phyloP scores from a whole-genome alignment of 805 yeast species.

The Sugiyamaella mastotermitis region DNA sequence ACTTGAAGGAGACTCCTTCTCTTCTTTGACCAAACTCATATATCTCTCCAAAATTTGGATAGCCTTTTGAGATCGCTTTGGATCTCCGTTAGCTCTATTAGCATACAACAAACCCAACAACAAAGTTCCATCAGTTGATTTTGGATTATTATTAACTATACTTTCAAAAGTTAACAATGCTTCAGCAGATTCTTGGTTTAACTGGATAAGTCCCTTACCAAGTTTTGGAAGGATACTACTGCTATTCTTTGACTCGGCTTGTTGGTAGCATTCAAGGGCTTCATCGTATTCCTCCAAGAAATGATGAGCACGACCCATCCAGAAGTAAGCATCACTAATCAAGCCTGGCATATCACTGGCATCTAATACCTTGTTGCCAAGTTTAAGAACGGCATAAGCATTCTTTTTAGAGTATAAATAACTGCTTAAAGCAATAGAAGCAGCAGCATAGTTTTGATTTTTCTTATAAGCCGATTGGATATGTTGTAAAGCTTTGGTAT shows the following conservation, averaged over 20 bases:
- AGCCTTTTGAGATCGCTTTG: constrained; percentile 40
- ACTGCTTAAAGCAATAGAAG: constrained; percentile 61
- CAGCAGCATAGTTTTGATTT: constrained; percentile 48
- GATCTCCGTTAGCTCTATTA: constrained; percentile 33
- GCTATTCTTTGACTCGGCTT: constrained; percentile 40
- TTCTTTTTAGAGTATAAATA: constrained; percentile 68
- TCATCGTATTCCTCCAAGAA: constrained; percentile 52
- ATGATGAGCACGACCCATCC: constrained; percentile 81
- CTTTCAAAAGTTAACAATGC: constrained; percentile 82
- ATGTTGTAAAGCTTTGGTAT: constrained; percentile 50
- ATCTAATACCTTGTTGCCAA: constrained; percentile 47
- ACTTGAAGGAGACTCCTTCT: constrained; percentile 47
- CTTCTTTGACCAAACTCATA: constrained; percentile 51
- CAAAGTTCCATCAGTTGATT: constrained; percentile 60
- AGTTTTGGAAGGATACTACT: constrained; percentile 51
- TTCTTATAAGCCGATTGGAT: constrained; percentile 36
- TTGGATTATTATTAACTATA: constrained; percentile 57
- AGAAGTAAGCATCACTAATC: constrained; percentile 61
- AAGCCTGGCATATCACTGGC: constrained; percentile 36
- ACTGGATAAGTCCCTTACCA: constrained; percentile 83
- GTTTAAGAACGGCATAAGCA: constrained; percentile 48
- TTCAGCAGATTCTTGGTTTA: constrained; percentile 51
- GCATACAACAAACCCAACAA: constrained; percentile 73
- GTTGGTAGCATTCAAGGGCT: constrained; percentile 68
- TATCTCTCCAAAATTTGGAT: constrained; percentile 64